Percentiles rank a stretch among this genome's conserved stretches.
Evolutionary conservation across 352 stramenopile genomes (phyloP).

Genomic region (Pythium aphanidermatum): DNA sequence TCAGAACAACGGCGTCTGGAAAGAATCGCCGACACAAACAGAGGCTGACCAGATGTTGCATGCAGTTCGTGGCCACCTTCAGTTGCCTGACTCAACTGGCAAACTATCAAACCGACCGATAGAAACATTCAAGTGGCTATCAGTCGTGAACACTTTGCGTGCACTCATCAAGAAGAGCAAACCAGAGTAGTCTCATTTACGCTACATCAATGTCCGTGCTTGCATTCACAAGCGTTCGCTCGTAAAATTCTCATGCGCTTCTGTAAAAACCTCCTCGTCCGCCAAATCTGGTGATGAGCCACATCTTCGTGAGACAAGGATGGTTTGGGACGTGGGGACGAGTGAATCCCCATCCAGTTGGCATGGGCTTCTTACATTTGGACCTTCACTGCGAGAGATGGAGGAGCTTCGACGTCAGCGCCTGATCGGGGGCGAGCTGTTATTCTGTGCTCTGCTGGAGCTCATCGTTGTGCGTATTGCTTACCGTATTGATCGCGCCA

Average conservation of each 20-base stretch:
- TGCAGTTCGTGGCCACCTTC: constrained; percentile 6
- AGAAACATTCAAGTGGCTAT: constrained; percentile 21
- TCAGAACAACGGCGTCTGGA: constrained; percentile 16
- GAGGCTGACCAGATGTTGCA: constrained; percentile 23
- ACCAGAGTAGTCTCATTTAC: too few relatives aligned
- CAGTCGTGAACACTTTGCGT: constrained; percentile 17
- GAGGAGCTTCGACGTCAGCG: constrained; percentile 18
- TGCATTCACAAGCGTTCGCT: too few relatives aligned
- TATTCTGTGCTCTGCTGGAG: constrained; percentile 40
- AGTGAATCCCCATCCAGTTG: too few relatives aligned
- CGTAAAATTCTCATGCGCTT: too few relatives aligned
- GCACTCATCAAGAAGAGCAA: constrained; percentile 15
- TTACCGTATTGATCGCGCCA: constrained; percentile 44
- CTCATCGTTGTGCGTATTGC: constrained; percentile 46
- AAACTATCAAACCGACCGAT: constrained; percentile 16
- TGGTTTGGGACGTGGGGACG: too few relatives aligned
- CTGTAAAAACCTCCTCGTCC: too few relatives aligned
- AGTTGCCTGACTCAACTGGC: background rate
- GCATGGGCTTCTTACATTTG: background rate
- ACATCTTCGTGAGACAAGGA: too few relatives aligned
- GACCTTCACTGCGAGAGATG: too few relatives aligned
- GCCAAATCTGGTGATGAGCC: too few relatives aligned
- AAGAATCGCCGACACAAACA: constrained; percentile 7
- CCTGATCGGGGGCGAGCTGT: constrained; percentile 37
- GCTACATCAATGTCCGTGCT: too few relatives aligned